A percentile compares a stretch with the other conserved stretches of the same genome.
These are phyloP conservation scores for Macaranga tanarius DNA, from an alignment of 441 rosid species.

Conservation along the genomic window DNA sequence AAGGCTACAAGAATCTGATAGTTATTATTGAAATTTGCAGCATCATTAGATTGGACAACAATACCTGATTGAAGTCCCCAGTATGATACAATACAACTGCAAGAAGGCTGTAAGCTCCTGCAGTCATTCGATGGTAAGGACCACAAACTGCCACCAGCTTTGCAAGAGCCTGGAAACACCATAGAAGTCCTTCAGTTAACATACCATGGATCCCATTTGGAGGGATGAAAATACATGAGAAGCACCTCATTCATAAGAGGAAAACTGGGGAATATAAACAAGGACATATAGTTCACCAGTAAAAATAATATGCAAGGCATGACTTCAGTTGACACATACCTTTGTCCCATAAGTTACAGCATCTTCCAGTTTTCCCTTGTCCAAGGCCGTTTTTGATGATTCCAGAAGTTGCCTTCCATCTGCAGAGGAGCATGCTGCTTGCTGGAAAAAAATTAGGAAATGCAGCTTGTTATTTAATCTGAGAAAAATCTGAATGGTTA, in stretches of 20 bases:
- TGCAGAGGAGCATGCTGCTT: constrained; percentile 84
- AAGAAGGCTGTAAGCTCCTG: constrained; percentile 93
- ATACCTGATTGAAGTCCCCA: constrained; percentile 91
- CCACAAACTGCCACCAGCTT: constrained; percentile 94
- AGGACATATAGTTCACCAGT: not conserved
- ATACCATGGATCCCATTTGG: constrained; percentile 11
- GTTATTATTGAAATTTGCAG: constrained; percentile 1
- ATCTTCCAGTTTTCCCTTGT: constrained; percentile 89
- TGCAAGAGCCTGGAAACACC: constrained; percentile 57
- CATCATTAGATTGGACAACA: constrained; percentile 6
- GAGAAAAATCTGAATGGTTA: constrained; percentile 14
- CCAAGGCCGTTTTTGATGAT: constrained; percentile 89
- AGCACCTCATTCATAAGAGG: constrained; percentile 21
- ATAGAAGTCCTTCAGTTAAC: constrained; percentile 24
- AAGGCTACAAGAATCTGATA: constrained; percentile 13
- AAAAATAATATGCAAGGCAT: constrained; percentile 31
- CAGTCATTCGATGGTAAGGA: constrained; percentile 84
- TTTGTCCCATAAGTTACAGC: constrained; percentile 85
- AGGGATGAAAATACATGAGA: constrained; percentile 16
- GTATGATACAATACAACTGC: constrained; percentile 95
- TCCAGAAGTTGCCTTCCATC: constrained; percentile 86
- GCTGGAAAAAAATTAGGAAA: constrained; percentile 47
- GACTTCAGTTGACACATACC: constrained; percentile 49
- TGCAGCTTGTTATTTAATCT: constrained; percentile 9
- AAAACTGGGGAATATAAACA: not conserved